Base-by-base conservation (phyloP, 306 rosid species). In the Vigna unguiculata region DNA sequence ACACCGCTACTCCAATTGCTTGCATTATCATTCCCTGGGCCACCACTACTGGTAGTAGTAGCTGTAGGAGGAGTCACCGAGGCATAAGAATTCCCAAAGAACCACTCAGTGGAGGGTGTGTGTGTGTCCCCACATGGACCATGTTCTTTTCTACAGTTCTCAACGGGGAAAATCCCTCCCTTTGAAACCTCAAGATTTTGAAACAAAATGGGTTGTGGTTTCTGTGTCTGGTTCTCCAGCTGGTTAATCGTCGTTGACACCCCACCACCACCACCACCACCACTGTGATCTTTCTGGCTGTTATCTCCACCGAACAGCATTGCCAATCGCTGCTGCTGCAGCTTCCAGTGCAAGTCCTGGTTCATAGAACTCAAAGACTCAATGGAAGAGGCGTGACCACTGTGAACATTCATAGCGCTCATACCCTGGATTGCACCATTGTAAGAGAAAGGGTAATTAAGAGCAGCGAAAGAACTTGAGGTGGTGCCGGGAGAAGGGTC, bases 301-400 rank as follows among this genome's bases (percentile, higher is more conserved):
- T 32, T 69, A 12, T 83, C 86, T 2, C 78, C 87, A 11, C 90
- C 92, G 45, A 89, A 86, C 25, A 94, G 57, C 93, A 74, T 79
- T n/a, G 95, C 80, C 22, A 95, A 82, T 24, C 98, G 62, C 75
- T 90, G 98, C 79, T 95, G 97, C 80, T 95, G 98, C 6, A 95
- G 70, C 79, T 89, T 95, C 95, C 93, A 90, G 89, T 95, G 98
- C 81, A 95, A 90, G 88, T 95, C 97, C 80, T 92, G 98, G 85
- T 95, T 95, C 25, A 95, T 83, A 10, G 90, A 90, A 63, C 98
- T 95, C 84, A 95, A 81, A 1, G 98, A 95, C 61, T 95, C 97
- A 51, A 94, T 92, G 0, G 96, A 89, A 63, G 98, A 83, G 36
- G 97, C 94, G 6, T 91, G 74, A 47, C 47, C 84, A 16, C 46